Evolutionary conservation across 495 filamentous ascomycete species (phyloP).

Genomic region (Lasiosphaeris hirsuta): DNA sequence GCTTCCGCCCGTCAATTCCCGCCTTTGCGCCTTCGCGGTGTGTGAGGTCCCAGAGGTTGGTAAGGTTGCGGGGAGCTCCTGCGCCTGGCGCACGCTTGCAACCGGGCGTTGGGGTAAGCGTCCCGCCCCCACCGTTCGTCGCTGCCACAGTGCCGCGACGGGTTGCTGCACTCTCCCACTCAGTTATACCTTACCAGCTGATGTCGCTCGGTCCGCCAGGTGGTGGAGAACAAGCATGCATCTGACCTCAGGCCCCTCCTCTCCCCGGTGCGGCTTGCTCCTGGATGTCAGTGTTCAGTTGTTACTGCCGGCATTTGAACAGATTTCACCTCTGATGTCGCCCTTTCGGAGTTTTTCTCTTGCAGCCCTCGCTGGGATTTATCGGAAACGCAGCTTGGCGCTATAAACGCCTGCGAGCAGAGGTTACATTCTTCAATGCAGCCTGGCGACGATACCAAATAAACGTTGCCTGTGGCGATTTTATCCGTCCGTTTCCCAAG

Average conservation of each 20-base stretch:
- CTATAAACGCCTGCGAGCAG: not conserved
- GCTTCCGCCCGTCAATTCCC: constrained; percentile 1
- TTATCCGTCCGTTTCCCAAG: constrained; percentile 5
- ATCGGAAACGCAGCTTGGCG: constrained; percentile 7
- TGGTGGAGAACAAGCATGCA: too few species aligned
- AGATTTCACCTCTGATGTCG: not conserved
- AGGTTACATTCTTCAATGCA: constrained; percentile 4
- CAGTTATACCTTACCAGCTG: too few species aligned
- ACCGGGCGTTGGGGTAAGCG: not conserved
- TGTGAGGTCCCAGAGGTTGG: too few species aligned
- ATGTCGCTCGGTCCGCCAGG: too few species aligned
- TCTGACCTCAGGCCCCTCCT: too few species aligned
- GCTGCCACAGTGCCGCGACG: too few species aligned
- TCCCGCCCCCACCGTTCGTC: not conserved
- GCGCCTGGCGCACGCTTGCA: not conserved
- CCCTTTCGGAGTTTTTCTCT: not conserved
- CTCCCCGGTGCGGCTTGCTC: not conserved
- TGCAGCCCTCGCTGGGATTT: not conserved
- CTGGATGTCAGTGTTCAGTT: not conserved
- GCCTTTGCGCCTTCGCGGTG: too few species aligned
- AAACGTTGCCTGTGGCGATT: constrained; percentile 6
- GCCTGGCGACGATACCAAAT: not conserved
- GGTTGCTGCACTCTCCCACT: too few species aligned
- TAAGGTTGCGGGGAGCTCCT: constrained; percentile 5
- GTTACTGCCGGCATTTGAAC: not conserved